Percentiles rank a stretch among this genome's conserved stretches.
Evolutionary conservation across 2,329 filamentous ascomycete species (phyloP).

Genomic region (Fusarium foetens): DNA sequence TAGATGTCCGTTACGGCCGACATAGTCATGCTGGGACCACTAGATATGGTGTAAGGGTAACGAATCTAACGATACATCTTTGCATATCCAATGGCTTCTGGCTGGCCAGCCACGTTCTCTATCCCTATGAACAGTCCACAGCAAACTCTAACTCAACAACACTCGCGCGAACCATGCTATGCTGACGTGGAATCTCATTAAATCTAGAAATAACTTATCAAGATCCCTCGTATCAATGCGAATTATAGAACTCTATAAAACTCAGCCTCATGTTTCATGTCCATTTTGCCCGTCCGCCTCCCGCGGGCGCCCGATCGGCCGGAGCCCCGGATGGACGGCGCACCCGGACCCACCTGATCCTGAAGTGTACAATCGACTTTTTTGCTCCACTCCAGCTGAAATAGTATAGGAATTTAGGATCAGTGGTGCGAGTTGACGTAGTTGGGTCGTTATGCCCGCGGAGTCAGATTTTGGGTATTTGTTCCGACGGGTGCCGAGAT

Average conservation of each 20-base stretch:
- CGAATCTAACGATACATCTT: neutral
- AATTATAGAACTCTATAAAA: neutral
- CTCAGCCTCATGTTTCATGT: constrained; percentile 3
- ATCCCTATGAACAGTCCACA: neutral
- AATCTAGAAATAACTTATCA: neutral
- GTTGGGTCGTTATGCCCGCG: neutral
- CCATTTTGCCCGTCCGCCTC: neutral
- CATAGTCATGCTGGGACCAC: neutral
- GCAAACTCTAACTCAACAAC: neutral
- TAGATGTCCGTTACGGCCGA: neutral
- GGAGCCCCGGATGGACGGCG: neutral
- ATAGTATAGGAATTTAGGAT: neutral
- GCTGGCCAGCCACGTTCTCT: neutral
- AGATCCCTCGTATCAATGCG: neutral
- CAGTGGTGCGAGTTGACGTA: constrained; percentile 15
- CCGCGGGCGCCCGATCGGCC: constrained; percentile 16
- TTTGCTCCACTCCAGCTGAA: constrained; percentile 9
- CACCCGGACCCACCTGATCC: constrained; percentile 3
- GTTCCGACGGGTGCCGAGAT: neutral
- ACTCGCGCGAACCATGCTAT: neutral
- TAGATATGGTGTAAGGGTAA: neutral
- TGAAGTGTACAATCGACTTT: neutral
- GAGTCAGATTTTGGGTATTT: neutral
- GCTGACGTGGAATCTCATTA: neutral
- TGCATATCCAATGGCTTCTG: neutral